Evolutionary conservation across 2,329 filamentous ascomycete genomes (phyloP).

Genomic region (Macrophomina tecta): DNA sequence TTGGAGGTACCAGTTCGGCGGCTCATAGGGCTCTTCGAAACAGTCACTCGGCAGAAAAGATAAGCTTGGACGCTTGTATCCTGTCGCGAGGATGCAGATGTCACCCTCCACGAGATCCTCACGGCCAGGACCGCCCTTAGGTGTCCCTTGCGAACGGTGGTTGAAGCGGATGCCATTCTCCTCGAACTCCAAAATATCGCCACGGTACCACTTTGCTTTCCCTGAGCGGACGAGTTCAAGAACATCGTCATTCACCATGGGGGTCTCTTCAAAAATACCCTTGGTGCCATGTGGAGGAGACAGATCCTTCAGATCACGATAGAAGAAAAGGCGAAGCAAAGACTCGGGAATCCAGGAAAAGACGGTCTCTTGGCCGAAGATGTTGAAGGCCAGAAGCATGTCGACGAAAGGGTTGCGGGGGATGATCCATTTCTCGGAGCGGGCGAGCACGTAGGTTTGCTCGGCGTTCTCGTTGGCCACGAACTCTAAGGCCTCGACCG

Average conservation of each 20-base stretch:
- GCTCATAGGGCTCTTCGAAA: conserved; percentile 74
- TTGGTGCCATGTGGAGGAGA: conserved; percentile 64
- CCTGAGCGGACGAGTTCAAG: conserved; percentile 76
- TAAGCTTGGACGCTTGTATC: conserved; percentile 76
- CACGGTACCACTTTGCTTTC: conserved; percentile 78
- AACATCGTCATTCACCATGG: conserved; percentile 85
- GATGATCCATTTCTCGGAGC: conserved; percentile 84
- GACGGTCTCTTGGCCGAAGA: conserved; percentile 77
- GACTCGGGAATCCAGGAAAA: conserved; percentile 80
- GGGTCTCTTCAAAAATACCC: conserved; percentile 82
- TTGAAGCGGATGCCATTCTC: conserved; percentile 73
- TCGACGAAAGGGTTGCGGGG: conserved; percentile 79
- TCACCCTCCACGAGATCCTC: conserved; percentile 73
- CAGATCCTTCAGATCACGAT: conserved; percentile 77
- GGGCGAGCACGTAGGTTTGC: conserved; percentile 73
- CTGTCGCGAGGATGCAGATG: conserved; percentile 82
- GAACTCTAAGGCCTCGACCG: conserved; percentile 83
- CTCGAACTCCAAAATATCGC: conserved; percentile 74
- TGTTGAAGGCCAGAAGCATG: conserved; percentile 74
- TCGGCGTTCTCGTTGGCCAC: conserved; percentile 69
- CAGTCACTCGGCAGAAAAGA: conserved; percentile 75
- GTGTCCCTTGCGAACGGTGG: conserved; percentile 72
- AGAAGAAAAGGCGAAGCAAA: conserved; percentile 79
- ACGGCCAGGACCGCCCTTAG: conserved; percentile 74
- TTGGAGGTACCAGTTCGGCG: conserved; percentile 89